Percentiles rank a stretch among this genome's conserved stretches.
Evolutionary conservation across 352 stramenopile species (phyloP).

Genomic region (Aphanomyces euteiches): DNA sequence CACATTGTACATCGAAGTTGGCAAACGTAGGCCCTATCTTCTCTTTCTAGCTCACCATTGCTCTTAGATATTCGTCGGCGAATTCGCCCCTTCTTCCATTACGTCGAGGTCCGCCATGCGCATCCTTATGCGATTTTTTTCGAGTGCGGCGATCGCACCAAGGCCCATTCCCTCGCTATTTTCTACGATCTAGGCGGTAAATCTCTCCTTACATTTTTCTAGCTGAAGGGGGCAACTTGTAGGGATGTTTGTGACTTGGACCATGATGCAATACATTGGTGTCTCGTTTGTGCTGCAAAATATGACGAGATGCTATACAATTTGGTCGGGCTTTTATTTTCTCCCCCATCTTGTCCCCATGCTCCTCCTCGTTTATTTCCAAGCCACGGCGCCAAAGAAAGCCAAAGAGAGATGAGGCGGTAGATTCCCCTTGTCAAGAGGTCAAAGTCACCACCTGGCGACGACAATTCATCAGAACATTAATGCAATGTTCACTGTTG

Average conservation of each 20-base stretch:
- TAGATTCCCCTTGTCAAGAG: too few species aligned
- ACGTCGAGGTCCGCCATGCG: slow-evolving; percentile 75
- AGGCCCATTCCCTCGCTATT: slow-evolving; percentile 67
- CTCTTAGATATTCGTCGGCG: neutral
- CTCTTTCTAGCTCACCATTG: neutral
- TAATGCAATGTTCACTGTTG: too few species aligned
- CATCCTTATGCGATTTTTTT: slow-evolving; percentile 77
- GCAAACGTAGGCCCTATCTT: slow-evolving; percentile 47
- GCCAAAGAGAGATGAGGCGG: neutral
- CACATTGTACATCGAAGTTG: slow-evolving; percentile 82
- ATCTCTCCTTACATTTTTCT: slow-evolving; percentile 5
- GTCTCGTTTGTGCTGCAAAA: slow-evolving; percentile 82
- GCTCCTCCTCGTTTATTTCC: slow-evolving; percentile 55
- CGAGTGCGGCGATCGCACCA: slow-evolving; percentile 63
- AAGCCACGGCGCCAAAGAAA: neutral
- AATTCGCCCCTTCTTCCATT: slow-evolving; percentile 63
- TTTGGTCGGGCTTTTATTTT: slow-evolving; percentile 83
- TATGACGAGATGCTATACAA: slow-evolving; percentile 61
- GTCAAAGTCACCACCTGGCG: too few species aligned
- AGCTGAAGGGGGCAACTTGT: neutral
- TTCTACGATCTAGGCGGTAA: slow-evolving; percentile 67
- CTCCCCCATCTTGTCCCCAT: slow-evolving; percentile 63
- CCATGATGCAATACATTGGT: slow-evolving; percentile 83
- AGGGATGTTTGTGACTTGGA: slow-evolving; percentile 59
- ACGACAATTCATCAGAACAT: too few species aligned